Percentiles rank a stretch among this genome's conserved stretches.
phyloP scores from a whole-genome alignment of 805 yeast genomes.

The Candida maesae region DNA sequence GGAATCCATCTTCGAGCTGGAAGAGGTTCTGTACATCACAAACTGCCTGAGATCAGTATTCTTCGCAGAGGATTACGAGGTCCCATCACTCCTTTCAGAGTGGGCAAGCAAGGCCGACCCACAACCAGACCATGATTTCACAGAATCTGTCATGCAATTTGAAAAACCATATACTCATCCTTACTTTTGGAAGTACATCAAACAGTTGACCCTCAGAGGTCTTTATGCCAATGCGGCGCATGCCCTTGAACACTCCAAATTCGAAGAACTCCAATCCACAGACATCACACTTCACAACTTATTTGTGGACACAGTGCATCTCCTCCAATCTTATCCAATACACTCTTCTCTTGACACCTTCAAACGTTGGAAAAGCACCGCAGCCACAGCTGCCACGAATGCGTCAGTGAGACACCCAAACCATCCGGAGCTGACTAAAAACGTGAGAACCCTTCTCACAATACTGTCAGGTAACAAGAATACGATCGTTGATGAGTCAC shows the following conservation, averaged over 20 bases:
- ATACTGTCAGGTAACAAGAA: conserved; percentile 36
- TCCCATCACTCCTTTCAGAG: conserved; percentile 40
- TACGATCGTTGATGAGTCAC: conserved; percentile 48
- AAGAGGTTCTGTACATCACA: conserved; percentile 48
- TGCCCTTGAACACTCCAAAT: conserved; percentile 43
- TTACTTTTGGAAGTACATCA: conserved; percentile 60
- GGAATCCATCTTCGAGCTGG: conserved; percentile 34
- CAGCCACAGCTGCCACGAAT: conserved; percentile 23
- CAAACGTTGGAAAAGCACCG: conserved; percentile 36
- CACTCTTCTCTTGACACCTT: conserved; percentile 28
- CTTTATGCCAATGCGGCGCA: conserved; percentile 50
- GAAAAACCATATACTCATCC: conserved; percentile 46
- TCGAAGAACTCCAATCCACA: conserved; percentile 32
- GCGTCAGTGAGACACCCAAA: conserved; percentile 21
- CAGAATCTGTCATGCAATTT: conserved; percentile 40
- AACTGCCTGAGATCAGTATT: conserved; percentile 55
- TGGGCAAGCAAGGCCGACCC: conserved; percentile 75
- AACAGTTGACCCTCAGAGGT: conserved; percentile 59
- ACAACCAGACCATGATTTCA: conserved; percentile 52
- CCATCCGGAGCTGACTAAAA: conserved; percentile 21
- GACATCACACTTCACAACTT: conserved; percentile 28
- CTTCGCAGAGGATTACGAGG: conserved; percentile 35
- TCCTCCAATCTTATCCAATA: conserved; percentile 35
- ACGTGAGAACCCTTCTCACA: conserved; percentile 30
- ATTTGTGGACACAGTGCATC: conserved; percentile 30